Evolutionary conservation across 2,329 filamentous ascomycete species (phyloP).

Genomic region (Daldinia sp.): DNA sequence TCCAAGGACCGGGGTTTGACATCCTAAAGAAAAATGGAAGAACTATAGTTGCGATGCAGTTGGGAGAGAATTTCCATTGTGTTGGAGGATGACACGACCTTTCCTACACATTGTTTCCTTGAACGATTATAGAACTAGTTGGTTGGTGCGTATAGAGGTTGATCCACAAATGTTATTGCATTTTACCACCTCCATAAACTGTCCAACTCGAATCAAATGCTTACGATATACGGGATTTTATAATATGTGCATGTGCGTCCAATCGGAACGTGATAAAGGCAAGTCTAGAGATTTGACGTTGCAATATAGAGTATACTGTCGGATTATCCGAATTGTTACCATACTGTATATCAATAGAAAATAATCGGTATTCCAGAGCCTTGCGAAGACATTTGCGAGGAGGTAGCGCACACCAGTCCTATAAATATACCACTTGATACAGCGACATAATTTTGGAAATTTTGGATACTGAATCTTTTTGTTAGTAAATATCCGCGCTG

Average conservation of each 20-base stretch:
- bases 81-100: conserved; percentile 20
- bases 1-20: conserved; percentile 3
- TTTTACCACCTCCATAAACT: not conserved
- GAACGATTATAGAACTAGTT: conserved; percentile 38
- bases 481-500: conserved; percentile 20
- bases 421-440: not conserved
- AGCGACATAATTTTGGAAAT: not conserved
- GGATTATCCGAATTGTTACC: not conserved
- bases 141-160: conserved; percentile 31
- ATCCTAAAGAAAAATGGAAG: conserved; percentile 16
- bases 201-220: not conserved
- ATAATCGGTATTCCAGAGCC: not conserved
- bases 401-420: not conserved
- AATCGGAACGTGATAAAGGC: not conserved
- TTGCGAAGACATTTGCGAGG: not conserved
- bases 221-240: not conserved
- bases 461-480: conserved; percentile 17
- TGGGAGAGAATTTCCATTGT: conserved; percentile 28
- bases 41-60: conserved; percentile 23
- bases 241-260: not conserved
- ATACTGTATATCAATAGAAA: not conserved
- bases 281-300: not conserved
- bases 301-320: not conserved
- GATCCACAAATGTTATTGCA: conserved; percentile 19
- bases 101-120: conserved; percentile 33